Evolutionary conservation across 1,284 basidiomycete genomes (phyloP).

Genomic region (Cutaneotrichosporon mucoides): DNA sequence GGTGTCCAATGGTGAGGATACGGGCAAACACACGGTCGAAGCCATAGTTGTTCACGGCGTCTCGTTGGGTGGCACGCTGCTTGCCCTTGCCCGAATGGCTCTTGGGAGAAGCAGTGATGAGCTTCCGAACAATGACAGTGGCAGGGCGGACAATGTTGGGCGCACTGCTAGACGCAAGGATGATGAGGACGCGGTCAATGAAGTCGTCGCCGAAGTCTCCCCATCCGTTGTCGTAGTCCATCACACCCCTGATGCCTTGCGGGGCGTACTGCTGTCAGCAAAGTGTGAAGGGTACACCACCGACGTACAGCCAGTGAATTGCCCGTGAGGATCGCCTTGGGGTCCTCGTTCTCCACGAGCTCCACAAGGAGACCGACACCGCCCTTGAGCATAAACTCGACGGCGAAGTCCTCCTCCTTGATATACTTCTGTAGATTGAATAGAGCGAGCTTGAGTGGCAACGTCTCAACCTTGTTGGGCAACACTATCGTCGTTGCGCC

Average conservation of each 20-base stretch:
- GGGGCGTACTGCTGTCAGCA: constrained; percentile 35
- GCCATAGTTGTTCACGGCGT: constrained; percentile 58
- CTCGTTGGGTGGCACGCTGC: constrained; percentile 15
- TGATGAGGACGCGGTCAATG: constrained; percentile 60
- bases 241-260: constrained; percentile 37
- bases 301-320: constrained; percentile 73
- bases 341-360: constrained; percentile 56
- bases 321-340: constrained; percentile 55
- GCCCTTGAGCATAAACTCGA: constrained; percentile 70
- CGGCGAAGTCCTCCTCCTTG: constrained; percentile 82
- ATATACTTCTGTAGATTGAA: constrained; percentile 80
- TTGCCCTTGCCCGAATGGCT: constrained; percentile 17
- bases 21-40: constrained; percentile 77
- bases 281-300: not conserved
- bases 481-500: constrained; percentile 1
- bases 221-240: constrained; percentile 43
- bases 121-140: constrained; percentile 53
- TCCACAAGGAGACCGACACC: constrained; percentile 72
- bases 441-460: constrained; percentile 49
- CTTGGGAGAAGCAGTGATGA: constrained; percentile 36
- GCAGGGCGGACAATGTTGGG: constrained; percentile 95
- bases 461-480: constrained; percentile 28
- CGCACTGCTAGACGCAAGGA: constrained; percentile 68
- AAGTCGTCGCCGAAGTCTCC: constrained; percentile 31
- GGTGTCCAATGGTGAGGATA: constrained; percentile 62